A percentile compares a stretch with the other conserved stretches of the same genome.
These are phyloP conservation scores for Berkeleyomyces rouxiae DNA, from an alignment of 2,329 filamentous ascomycete genomes.

Conservation along the genomic window DNA sequence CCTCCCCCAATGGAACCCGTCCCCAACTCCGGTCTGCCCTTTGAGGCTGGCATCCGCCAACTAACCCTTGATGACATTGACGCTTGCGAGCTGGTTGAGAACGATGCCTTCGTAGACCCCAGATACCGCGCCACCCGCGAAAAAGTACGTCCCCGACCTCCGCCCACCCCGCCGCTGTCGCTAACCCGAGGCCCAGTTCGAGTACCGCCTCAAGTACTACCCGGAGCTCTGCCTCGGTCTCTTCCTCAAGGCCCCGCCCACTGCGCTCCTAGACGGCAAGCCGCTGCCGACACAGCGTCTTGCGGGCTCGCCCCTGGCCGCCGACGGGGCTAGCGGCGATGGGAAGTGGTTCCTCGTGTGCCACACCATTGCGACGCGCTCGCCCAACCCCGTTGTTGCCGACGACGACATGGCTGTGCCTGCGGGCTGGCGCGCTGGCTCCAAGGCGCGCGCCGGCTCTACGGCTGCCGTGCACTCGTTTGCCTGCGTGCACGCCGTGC, in stretches of 20 bases:
- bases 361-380: slow-evolving; percentile 63
- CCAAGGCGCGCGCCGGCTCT: slow-evolving; percentile 30
- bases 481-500: slow-evolving; percentile 59
- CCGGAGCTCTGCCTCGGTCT: slow-evolving; percentile 65
- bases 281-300: neutral
- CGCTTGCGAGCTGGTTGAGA: slow-evolving; percentile 38
- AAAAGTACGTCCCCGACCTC: slow-evolving; percentile 28
- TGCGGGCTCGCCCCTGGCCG: neutral
- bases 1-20: neutral
- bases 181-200: slow-evolving; percentile 34
- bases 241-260: slow-evolving; percentile 40
- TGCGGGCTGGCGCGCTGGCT: slow-evolving; percentile 41
- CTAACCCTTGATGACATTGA: slow-evolving; percentile 51
- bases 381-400: slow-evolving; percentile 43
- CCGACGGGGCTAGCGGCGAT: slow-evolving; percentile 13
- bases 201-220: slow-evolving; percentile 58
- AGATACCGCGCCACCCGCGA: slow-evolving; percentile 34
- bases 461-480: slow-evolving; percentile 74
- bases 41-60: slow-evolving; percentile 33
- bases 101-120: slow-evolving; percentile 34
- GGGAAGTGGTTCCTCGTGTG: slow-evolving; percentile 47
- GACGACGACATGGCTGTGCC: slow-evolving; percentile 66
- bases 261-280: slow-evolving; percentile 12
- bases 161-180: neutral
- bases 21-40: neutral